Percentiles rank a stretch among this genome's conserved stretches.
phyloP scores from a whole-genome alignment of 2,329 filamentous ascomycete genomes.

The Aspergillus pseudoglaucus region DNA sequence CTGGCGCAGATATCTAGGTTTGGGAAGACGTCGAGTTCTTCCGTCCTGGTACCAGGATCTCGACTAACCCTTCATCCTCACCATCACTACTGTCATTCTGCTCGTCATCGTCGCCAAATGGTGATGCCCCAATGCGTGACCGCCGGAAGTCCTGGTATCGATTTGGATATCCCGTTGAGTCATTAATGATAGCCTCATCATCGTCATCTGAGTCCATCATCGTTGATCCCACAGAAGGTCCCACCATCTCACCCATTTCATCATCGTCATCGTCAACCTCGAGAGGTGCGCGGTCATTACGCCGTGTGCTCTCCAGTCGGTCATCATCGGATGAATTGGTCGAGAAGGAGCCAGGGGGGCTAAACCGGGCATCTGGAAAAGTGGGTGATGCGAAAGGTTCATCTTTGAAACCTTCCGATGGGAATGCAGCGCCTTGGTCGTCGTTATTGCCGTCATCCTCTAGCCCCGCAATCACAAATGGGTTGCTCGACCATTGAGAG shows the following conservation, averaged over 20 bases:
- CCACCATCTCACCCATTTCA: constrained; percentile 45
- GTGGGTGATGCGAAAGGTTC: constrained; percentile 26
- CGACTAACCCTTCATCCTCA: constrained; percentile 39
- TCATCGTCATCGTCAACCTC: constrained; percentile 52
- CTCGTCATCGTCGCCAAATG: constrained; percentile 33
- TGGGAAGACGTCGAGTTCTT: constrained; percentile 22
- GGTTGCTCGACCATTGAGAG: constrained; percentile 29
- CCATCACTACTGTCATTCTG: constrained; percentile 37
- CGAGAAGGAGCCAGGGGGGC: constrained; percentile 34
- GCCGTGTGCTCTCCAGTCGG: constrained; percentile 32
- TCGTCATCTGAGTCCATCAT: constrained; percentile 48
- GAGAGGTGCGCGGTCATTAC: constrained; percentile 47
- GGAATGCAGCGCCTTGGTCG: constrained; percentile 23
- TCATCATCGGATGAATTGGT: constrained; percentile 38
- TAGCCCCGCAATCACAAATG: constrained; percentile 32
- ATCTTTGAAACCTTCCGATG: constrained; percentile 26
- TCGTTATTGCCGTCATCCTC: constrained; percentile 25
- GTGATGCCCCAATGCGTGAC: constrained; percentile 23
- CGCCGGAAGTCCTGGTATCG: constrained; percentile 39
- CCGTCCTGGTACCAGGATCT: constrained; percentile 39
- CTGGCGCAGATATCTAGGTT: neutral
- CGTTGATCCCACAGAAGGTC: constrained; percentile 36
- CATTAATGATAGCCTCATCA: constrained; percentile 51
- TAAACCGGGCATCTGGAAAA: constrained; percentile 34
- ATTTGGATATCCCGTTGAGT: constrained; percentile 64